Conservation (phyloP, 2,329 filamentous ascomycete species). For the Dendrostoma leiphaemia region DNA sequence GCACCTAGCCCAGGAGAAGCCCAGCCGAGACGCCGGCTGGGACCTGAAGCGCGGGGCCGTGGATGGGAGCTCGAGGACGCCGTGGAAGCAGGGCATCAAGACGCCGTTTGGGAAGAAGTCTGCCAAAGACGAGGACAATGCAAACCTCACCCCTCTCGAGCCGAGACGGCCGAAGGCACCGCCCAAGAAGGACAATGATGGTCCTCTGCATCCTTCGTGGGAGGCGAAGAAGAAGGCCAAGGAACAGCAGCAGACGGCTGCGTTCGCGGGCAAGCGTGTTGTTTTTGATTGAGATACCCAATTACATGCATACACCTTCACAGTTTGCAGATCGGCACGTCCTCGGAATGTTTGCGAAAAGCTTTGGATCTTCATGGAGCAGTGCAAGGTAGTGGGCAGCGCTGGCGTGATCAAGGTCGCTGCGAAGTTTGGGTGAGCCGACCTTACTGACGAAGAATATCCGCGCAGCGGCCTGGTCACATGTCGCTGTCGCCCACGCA, state of each 20-base stretch:
- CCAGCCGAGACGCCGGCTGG: conserved; percentile 52
- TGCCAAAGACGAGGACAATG: conserved; percentile 9
- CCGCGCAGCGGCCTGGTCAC: too few species aligned
- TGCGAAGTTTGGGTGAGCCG: too few species aligned
- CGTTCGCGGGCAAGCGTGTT: conserved; percentile 58
- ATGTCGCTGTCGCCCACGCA: too few species aligned
- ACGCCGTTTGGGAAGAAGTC: conserved; percentile 28
- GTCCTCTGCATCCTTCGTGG: conserved; percentile 63
- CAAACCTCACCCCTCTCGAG: not conserved
- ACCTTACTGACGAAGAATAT: too few species aligned
- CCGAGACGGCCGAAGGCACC: conserved; percentile 1
- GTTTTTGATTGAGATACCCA: conserved; percentile 48
- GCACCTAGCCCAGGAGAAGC: conserved; percentile 50
- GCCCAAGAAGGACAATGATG: conserved; percentile 23
- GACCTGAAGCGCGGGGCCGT: conserved; percentile 56
- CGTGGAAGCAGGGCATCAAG: conserved; percentile 52
- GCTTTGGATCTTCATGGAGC: too few species aligned
- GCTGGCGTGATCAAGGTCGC: too few species aligned
- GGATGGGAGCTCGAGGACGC: conserved; percentile 41
- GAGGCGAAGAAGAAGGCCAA: conserved; percentile 62
- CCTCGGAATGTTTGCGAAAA: too few species aligned
- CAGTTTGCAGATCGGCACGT: too few species aligned
- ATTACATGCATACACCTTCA: too few species aligned
- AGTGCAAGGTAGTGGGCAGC: too few species aligned
- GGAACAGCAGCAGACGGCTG: conserved; percentile 49